Evolutionary conservation across 768 basidiomycete species (phyloP).

Genomic region (Paxillus ammoniavirescens): DNA sequence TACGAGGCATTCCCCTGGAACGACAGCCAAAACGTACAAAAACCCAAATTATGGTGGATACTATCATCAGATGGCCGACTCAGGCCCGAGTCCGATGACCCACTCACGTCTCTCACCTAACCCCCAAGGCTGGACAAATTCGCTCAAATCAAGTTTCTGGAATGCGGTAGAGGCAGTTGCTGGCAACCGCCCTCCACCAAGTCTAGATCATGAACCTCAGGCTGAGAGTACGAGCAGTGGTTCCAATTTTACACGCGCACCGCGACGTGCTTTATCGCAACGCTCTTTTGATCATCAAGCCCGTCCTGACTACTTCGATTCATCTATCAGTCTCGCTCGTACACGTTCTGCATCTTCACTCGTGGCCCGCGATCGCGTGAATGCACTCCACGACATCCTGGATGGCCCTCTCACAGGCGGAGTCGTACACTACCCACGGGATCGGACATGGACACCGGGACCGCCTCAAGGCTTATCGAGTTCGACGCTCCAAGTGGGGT

Average conservation of each 20-base stretch:
- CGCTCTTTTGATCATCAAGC: slow-evolving; percentile 7
- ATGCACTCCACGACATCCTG: not conserved
- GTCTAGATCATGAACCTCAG: slow-evolving; percentile 2
- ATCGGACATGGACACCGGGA: not conserved
- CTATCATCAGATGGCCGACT: slow-evolving; percentile 4
- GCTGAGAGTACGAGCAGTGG: not conserved
- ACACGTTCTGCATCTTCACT: not conserved
- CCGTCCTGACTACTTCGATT: not conserved
- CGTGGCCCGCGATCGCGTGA: not conserved
- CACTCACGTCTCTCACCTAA: slow-evolving; percentile 6
- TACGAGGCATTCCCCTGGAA: slow-evolving; percentile 7
- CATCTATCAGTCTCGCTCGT: not conserved
- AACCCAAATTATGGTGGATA: slow-evolving; percentile 14
- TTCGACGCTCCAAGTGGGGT: not conserved
- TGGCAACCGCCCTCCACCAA: slow-evolving; percentile 33
- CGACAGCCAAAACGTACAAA: slow-evolving; percentile 4
- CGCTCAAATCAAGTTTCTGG: slow-evolving; percentile 43
- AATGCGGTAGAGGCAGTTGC: slow-evolving; percentile 51
- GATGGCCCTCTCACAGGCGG: not conserved
- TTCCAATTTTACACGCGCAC: slow-evolving; percentile 22
- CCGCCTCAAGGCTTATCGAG: not conserved
- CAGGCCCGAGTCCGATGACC: not conserved
- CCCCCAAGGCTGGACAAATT: slow-evolving; percentile 39
- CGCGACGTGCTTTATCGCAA: slow-evolving; percentile 15
- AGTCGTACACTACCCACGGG: not conserved